These are phyloP conservation scores for Amauroascus niger DNA, from an alignment of 2,329 filamentous ascomycete species.

Conservation along the genomic window DNA sequence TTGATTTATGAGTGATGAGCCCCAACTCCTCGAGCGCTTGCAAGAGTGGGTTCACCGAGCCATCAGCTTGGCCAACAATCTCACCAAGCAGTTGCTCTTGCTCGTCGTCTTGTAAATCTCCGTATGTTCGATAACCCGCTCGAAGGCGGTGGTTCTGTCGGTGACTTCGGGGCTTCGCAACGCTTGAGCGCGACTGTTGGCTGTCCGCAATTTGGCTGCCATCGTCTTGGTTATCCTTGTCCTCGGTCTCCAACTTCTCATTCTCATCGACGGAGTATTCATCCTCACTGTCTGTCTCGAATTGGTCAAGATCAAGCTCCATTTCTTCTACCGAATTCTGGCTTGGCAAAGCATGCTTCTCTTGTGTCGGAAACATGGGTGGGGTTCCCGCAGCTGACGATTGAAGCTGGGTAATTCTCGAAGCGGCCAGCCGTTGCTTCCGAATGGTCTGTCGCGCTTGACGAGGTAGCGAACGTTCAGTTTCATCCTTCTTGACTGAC, in stretches of 20 bases:
- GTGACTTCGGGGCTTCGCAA: not conserved
- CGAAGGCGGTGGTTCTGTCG: conserved; percentile 8
- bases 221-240: not conserved
- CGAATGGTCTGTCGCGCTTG: conserved; percentile 8
- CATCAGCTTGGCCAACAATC: conserved; percentile 5
- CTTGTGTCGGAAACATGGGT: not conserved
- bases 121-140: conserved; percentile 14
- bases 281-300: not conserved
- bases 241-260: not conserved
- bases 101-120: conserved; percentile 13
- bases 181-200: not conserved
- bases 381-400: not conserved
- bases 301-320: not conserved
- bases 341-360: not conserved
- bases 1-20: not conserved
- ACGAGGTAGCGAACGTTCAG: not conserved
- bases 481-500: not conserved
- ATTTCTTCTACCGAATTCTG: not conserved
- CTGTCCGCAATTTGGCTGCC: not conserved
- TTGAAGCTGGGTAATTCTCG: not conserved
- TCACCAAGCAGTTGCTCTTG: conserved; percentile 14
- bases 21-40: conserved; percentile 7
- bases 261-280: not conserved
- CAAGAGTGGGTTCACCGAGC: conserved; percentile 10
- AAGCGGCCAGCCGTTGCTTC: conserved; percentile 6